These are phyloP conservation scores for Fremontodendron californicum DNA, from an alignment of 345 rosid species.

Conservation along the genomic window DNA sequence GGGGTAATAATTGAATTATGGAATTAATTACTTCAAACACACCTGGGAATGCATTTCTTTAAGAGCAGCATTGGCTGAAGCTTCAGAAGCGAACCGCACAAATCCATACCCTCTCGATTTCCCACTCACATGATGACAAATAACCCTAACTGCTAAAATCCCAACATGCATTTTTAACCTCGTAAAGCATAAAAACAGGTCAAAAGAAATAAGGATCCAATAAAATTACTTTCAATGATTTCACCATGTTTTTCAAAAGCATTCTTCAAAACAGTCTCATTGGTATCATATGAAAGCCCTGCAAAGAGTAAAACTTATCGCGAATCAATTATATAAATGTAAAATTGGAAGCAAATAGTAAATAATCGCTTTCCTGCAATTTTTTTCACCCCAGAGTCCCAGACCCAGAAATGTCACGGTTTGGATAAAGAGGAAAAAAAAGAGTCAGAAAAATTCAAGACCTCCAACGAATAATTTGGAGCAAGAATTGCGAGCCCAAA, in stretches of 20 bases:
- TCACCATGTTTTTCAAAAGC: constrained; percentile 50
- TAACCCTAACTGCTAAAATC: constrained; percentile 44
- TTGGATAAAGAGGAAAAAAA: background rate
- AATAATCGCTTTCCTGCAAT: background rate
- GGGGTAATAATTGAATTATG: background rate
- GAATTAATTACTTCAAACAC: background rate
- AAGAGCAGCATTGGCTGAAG: constrained; percentile 51
- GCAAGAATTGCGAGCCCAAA: constrained; percentile 23
- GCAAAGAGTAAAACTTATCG: constrained; percentile 8
- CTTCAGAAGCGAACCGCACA: constrained; percentile 53
- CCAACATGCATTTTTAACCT: background rate
- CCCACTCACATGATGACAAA: constrained; percentile 62
- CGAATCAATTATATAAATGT: background rate
- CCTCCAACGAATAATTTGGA: constrained; percentile 63
- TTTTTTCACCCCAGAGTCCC: background rate
- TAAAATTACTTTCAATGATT: constrained; percentile 40
- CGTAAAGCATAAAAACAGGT: background rate
- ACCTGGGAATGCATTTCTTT: constrained; percentile 65
- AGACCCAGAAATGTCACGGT: background rate
- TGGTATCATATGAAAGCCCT: constrained; percentile 72
- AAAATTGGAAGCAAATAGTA: background rate
- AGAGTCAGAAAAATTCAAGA: background rate
- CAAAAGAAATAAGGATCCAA: background rate
- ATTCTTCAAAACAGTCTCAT: constrained; percentile 53
- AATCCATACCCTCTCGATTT: constrained; percentile 78